Conservation (phyloP, 345 rosid genomes). For the Garcia nutans region DNA sequence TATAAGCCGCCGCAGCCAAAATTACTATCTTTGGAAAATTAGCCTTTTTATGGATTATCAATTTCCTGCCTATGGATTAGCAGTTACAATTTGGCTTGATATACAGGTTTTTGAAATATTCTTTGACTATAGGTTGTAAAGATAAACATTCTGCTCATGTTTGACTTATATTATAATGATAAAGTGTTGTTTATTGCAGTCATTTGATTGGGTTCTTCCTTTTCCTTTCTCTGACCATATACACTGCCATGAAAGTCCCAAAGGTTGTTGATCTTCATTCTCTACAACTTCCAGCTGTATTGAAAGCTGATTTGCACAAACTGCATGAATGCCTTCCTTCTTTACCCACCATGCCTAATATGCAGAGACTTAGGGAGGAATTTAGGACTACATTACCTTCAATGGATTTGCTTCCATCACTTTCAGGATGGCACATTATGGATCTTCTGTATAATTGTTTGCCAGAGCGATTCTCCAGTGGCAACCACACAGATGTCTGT, state of each 20-base stretch:
- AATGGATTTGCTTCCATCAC: constrained; percentile 43
- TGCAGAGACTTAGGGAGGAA: constrained; percentile 52
- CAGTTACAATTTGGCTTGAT: background rate
- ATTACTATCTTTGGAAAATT: background rate
- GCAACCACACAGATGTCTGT: constrained; percentile 72
- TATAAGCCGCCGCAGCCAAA: no score
- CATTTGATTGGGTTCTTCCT: constrained; percentile 98
- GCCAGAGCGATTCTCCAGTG: constrained; percentile 73
- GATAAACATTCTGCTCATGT: background rate
- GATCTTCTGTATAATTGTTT: constrained; percentile 83
- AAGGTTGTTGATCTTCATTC: constrained; percentile 76
- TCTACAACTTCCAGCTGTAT: constrained; percentile 63
- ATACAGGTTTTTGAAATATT: background rate
- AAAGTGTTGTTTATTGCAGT: constrained; percentile 44
- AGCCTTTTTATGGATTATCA: background rate
- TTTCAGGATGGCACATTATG: constrained; percentile 65
- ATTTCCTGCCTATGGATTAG: background rate
- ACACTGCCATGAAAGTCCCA: constrained; percentile 79
- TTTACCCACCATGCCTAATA: constrained; percentile 52
- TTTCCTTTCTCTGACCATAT: constrained; percentile 83
- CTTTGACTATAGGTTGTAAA: constrained; percentile 3
- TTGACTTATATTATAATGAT: background rate
- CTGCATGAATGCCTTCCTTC: constrained; percentile 69
- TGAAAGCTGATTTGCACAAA: constrained; percentile 77
- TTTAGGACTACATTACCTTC: constrained; percentile 42